Percentiles rank a stretch among this genome's conserved stretches.
These are phyloP conservation scores for Didymella pomorum DNA, from an alignment of 2,329 filamentous ascomycete species.

Conservation along the genomic window DNA sequence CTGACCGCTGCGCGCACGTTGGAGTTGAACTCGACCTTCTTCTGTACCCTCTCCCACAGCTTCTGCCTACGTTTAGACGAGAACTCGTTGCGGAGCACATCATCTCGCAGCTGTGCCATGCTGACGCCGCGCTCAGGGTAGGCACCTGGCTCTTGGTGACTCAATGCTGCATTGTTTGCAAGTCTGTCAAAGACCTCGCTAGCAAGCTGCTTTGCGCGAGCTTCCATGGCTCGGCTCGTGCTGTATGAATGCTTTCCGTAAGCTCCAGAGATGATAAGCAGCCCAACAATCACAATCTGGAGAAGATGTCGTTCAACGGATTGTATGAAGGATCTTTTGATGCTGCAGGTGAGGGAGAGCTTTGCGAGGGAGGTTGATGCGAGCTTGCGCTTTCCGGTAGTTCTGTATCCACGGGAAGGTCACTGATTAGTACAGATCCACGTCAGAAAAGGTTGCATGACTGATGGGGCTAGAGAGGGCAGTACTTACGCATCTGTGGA, in stretches of 20 bases:
- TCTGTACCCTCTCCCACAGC: constrained; percentile 83
- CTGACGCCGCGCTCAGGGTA: constrained; percentile 82
- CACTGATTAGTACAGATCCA: constrained; percentile 81
- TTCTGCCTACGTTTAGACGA: constrained; percentile 76
- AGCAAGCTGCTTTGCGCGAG: constrained; percentile 82
- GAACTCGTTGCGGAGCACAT: constrained; percentile 85
- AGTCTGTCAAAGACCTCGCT: constrained; percentile 84
- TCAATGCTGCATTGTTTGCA: constrained; percentile 82
- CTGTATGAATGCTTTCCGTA: constrained; percentile 73
- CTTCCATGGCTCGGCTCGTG: constrained; percentile 69
- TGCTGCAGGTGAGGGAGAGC: constrained; percentile 83
- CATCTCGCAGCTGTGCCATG: constrained; percentile 88
- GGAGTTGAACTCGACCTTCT: constrained; percentile 89
- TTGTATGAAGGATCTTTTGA: constrained; percentile 80
- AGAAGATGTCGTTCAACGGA: constrained; percentile 87
- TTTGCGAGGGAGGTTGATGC: constrained; percentile 89
- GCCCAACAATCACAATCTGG: constrained; percentile 70
- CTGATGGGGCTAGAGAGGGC: constrained; percentile 27
- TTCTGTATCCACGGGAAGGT: constrained; percentile 75
- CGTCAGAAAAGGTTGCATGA: constrained; percentile 40
- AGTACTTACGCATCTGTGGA: constrained; percentile 65
- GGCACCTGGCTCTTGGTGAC: constrained; percentile 67
- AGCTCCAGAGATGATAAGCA: constrained; percentile 57
- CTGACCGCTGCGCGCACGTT: constrained; percentile 84
- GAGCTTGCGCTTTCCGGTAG: constrained; percentile 71